Evolutionary conservation across 106 monocot species (phyloP), one percentile per base, ranked within the genome.

Genomic region (Dendrobium catenatum): DNA sequence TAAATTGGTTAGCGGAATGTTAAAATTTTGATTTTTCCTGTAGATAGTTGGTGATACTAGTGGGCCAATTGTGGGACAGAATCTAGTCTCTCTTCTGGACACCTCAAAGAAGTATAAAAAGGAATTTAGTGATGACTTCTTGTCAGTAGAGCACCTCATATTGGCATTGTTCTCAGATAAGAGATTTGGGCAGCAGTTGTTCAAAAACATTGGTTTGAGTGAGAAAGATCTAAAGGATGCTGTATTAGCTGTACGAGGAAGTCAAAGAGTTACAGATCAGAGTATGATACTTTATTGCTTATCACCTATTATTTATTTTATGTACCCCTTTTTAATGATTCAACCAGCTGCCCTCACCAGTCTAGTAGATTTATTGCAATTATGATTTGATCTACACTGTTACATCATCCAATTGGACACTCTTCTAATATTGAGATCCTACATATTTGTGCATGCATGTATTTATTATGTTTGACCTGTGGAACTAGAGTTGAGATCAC

Each of bases 91-190:
- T 86, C 88, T 96, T 31, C 78, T 96, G 73, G 88, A 93, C 66
- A 96, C 82, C 85, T 89, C 96, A n/a, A 90, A 83, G 79, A 93
- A 96, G 81, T 77, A 89, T 77, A 91, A 93, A 68, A 93, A 91
- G 47, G 96, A 96, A 17, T 84, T 90, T 46, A 82, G 81, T 78
- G 96, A 96, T 82, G 93, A 91, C 6, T 96, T 88, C 86, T 51
- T 96, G 46, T 96, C 96, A 48, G 90, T 93, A n/a, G 96, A 96
- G 84, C 96, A 96, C 77, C 82, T 96, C 59, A n/a, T 96, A 26
- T 78, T 87, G n/a, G 89, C 91, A 44, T 91, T 91, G 54, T 55
- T 33, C 73, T 81, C 85, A 55, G 96, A 96, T 77, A 90, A 87
- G 66, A 91, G 96, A 80, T 93, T 96, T 76, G 96, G 96, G 0